Conservation (phyloP, 345 rosid species). For the Rhodamnia argentea region DNA sequence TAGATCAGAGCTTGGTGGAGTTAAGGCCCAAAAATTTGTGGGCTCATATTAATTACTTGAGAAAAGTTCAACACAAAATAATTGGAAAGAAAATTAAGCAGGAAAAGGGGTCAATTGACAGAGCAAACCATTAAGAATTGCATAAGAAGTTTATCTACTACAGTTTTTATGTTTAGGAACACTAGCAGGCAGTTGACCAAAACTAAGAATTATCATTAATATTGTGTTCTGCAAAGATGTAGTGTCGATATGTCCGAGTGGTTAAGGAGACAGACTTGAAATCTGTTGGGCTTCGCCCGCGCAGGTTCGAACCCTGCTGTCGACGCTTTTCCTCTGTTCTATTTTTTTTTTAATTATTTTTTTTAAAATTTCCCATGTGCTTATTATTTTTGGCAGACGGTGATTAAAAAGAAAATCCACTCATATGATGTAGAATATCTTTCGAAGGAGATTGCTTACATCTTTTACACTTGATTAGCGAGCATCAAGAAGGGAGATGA, state of each 20-base stretch:
- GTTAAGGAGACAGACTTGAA: conserved; percentile 99
- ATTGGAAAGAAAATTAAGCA: background rate
- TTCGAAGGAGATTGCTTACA: background rate
- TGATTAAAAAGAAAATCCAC: too few relatives aligned
- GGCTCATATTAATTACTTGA: background rate
- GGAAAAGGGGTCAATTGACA: background rate
- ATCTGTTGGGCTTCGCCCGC: conserved; percentile 99
- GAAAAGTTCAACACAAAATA: background rate
- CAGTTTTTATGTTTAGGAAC: background rate
- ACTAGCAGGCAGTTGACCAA: too few relatives aligned
- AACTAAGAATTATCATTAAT: too few relatives aligned
- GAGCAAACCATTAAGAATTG: background rate
- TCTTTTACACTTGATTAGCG: background rate
- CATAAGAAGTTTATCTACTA: background rate
- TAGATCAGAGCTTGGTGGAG: background rate
- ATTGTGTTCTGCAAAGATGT: too few relatives aligned
- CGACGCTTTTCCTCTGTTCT: conserved; percentile 28
- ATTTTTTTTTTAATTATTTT: background rate
- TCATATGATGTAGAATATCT: background rate
- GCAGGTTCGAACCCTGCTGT: conserved; percentile 99
- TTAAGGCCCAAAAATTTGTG: background rate
- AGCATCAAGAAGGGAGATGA: background rate
- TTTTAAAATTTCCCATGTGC: background rate
- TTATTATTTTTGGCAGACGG: background rate
- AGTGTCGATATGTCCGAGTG: conserved; percentile 95